phyloP scores from a whole-genome alignment of 2,329 filamentous ascomycete genomes.

The Phialocephala subalpina region DNA sequence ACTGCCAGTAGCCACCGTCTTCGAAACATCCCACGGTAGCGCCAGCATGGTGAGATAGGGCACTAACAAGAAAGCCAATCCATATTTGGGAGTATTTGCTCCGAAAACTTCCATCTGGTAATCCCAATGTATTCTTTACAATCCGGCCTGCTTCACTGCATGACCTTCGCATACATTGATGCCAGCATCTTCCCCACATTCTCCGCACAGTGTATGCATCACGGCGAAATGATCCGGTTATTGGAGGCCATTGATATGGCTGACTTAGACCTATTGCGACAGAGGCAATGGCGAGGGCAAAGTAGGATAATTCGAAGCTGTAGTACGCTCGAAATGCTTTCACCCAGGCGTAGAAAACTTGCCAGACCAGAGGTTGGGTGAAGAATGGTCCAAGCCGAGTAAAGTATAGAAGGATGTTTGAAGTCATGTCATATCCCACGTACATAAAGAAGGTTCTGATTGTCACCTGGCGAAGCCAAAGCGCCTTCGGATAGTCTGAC shows the following conservation, averaged over 20 bases:
- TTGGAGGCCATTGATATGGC: constrained; percentile 14
- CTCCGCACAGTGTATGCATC: constrained; percentile 10
- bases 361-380: not conserved
- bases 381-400: not conserved
- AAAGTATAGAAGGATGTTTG: not conserved
- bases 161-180: constrained; percentile 13
- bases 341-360: constrained; percentile 6
- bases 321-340: constrained; percentile 10
- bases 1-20: constrained; percentile 11
- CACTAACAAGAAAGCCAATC: constrained; percentile 11
- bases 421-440: not conserved
- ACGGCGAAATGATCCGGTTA: constrained; percentile 8
- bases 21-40: constrained; percentile 7
- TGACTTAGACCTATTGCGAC: not conserved
- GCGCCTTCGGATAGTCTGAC: not conserved
- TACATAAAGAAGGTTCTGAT: not conserved
- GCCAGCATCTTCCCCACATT: constrained; percentile 21
- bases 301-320: constrained; percentile 6
- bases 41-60: constrained; percentile 6
- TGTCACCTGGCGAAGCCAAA: too few relatives aligned
- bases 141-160: constrained; percentile 11
- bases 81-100: constrained; percentile 18
- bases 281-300: not conserved
- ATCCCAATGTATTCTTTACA: not conserved
- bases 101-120: constrained; percentile 7